Evolutionary conservation across 73 alveolate species (phyloP), one percentile per base, ranked within the genome.

Genomic region (Uronychia binucleata): DNA sequence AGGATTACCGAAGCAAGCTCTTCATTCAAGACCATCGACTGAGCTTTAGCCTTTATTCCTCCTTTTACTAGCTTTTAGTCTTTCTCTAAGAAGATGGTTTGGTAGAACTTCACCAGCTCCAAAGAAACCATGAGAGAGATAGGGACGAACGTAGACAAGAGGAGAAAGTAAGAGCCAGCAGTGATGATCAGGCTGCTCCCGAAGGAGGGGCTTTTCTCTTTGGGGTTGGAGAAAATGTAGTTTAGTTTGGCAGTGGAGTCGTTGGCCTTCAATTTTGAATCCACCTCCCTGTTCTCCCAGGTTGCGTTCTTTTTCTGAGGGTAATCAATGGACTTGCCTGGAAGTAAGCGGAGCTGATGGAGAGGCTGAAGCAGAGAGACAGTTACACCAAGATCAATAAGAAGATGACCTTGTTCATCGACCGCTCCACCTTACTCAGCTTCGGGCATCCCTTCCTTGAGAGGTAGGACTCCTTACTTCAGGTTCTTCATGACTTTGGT

Each of bases 81-180:
- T 19, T 80, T 79, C 27, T 87, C 90, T 59, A 98, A 93, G 77
- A 96, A 91, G 60, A 92, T 86, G 26, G 98, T 96, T 84, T 97
- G 95, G 25, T 94, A 88, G 30, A 97, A 85, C 86, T 98, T 98
- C 26, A 98, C 99, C 60, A 98, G 80, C 91, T 98, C 99, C 14
- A 98, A 86, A 30, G 99, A 90, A 25, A 98, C 97, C 25, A 98
- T 93, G 80, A 97, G 89, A 81, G 98, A 94, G 34, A 98, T 94
- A 5, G 99, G 99, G 31, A 98, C 96, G 86, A 98, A 59, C 26
- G 99, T 96, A 89, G 94, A 93, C 34, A 97, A 91, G 30, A 98
- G 91, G 59, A 97, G 85, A 67, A 96, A 90, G 92, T 90, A 96
- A 0, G 96, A 78, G 60, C 92, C 94, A 29, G 34, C 28, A 27